Evolutionary conservation across 345 rosid species (phyloP).

Genomic region (Litchi chinensis): DNA sequence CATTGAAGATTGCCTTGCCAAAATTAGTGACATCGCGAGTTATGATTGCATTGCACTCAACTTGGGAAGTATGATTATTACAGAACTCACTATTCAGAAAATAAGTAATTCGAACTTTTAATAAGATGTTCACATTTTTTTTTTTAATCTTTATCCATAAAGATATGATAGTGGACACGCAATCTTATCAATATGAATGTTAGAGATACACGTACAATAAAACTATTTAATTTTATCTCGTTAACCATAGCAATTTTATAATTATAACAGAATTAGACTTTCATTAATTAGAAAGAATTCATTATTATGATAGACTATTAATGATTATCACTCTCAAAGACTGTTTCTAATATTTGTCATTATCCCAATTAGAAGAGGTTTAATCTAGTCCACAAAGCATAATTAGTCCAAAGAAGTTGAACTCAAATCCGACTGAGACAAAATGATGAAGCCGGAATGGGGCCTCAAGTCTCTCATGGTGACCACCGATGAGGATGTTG

Average conservation of each 20-base stretch:
- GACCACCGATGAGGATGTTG: slow-evolving; percentile 21
- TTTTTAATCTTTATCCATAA: too few species aligned
- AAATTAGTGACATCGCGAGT: neutral
- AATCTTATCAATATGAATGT: too few species aligned
- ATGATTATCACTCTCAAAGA: neutral
- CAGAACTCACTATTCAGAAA: neutral
- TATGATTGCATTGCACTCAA: neutral
- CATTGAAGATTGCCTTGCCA: neutral
- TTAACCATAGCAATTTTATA: too few species aligned
- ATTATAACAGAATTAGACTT: too few species aligned
- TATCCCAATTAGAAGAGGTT: neutral
- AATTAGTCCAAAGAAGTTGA: slow-evolving; percentile 13
- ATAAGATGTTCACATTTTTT: too few species aligned
- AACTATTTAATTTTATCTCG: too few species aligned
- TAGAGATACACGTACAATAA: too few species aligned
- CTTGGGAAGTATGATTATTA: neutral
- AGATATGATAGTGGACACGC: too few species aligned
- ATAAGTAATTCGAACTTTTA: too few species aligned
- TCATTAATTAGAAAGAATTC: too few species aligned
- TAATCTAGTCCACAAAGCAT: slow-evolving; percentile 5
- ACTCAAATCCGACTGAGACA: slow-evolving; percentile 18
- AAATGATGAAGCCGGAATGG: slow-evolving; percentile 31
- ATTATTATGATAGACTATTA: neutral
- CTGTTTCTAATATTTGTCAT: slow-evolving; percentile 1
- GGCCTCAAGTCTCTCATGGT: slow-evolving; percentile 24